Percentiles rank a stretch among this genome's conserved stretches.
Evolutionary conservation across 2,329 filamentous ascomycete species (phyloP).

Genomic region (Trichoderma atroviride): DNA sequence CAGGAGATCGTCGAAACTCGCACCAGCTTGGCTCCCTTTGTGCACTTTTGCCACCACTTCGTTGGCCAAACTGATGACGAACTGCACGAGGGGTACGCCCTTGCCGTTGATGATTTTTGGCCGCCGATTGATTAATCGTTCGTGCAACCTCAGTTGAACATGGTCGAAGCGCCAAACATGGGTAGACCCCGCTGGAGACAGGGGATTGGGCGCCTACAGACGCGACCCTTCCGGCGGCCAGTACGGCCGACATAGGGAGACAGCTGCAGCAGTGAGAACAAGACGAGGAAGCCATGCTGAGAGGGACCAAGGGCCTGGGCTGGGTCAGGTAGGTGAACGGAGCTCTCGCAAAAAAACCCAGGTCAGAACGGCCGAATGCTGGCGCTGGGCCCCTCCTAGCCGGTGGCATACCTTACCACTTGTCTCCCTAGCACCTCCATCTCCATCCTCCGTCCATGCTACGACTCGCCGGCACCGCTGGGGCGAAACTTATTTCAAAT

Average conservation of each 20-base stretch:
- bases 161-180: conserved; percentile 24
- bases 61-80: conserved; percentile 4
- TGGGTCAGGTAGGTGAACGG: conserved; percentile 7
- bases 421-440: neutral
- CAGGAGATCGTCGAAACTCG: conserved; percentile 22
- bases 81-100: conserved; percentile 6
- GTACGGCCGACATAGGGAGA: conserved; percentile 23
- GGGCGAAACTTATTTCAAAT: conserved; percentile 42
- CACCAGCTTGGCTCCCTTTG: conserved; percentile 26
- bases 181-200: conserved; percentile 18
- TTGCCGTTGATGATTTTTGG: conserved; percentile 21
- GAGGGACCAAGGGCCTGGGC: neutral
- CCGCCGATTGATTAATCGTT: conserved; percentile 25
- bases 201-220: conserved; percentile 26
- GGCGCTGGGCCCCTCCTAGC: conserved; percentile 1
- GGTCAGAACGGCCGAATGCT: conserved; percentile 6
- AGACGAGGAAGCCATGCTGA: conserved; percentile 3
- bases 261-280: conserved; percentile 4
- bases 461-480: conserved; percentile 21
- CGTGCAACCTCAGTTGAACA: conserved; percentile 28
- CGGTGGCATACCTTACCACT: conserved; percentile 16
- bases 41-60: conserved; percentile 36
- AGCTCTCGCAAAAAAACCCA: neutral
- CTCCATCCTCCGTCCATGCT: conserved; percentile 11
- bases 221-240: conserved; percentile 25